Evolutionary conservation across 2,329 filamentous ascomycete species (phyloP).

Genomic region (Trichophyton benhamiae): DNA sequence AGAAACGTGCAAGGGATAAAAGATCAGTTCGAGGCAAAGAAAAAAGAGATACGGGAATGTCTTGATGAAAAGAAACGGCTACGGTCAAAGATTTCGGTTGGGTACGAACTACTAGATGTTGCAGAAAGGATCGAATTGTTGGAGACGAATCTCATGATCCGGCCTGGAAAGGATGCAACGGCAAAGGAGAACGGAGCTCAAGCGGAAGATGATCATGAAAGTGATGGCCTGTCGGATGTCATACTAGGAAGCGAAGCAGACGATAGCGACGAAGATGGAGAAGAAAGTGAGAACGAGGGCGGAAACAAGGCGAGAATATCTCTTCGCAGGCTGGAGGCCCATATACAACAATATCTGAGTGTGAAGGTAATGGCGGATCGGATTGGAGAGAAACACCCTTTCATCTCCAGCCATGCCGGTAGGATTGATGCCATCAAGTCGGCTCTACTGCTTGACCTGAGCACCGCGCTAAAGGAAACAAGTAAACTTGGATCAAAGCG

Average conservation of each 20-base stretch:
- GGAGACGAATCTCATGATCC: conserved; percentile 56
- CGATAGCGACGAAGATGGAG: conserved; percentile 23
- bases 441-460: conserved; percentile 53
- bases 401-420: conserved; percentile 45
- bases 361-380: conserved; percentile 40
- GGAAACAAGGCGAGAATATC: conserved; percentile 22
- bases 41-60: conserved; percentile 49
- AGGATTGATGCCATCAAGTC: conserved; percentile 47
- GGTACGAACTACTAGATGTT: conserved; percentile 38
- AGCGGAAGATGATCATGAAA: conserved; percentile 24
- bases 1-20: conserved; percentile 68
- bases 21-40: conserved; percentile 50
- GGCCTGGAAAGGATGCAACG: conserved; percentile 16
- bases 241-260: conserved; percentile 22
- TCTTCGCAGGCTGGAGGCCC: conserved; percentile 40
- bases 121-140: conserved; percentile 44
- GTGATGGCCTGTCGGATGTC: conserved; percentile 17
- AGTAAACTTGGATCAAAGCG: conserved; percentile 19
- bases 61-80: conserved; percentile 57
- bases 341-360: conserved; percentile 47
- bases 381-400: conserved; percentile 49
- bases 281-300: conserved; percentile 23
- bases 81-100: conserved; percentile 50
- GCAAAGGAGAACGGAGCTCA: conserved; percentile 17
- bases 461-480: conserved; percentile 48